These are phyloP conservation scores for Canariomyces notabilis DNA, from an alignment of 2,329 filamentous ascomycete species.

Conservation along the genomic window DNA sequence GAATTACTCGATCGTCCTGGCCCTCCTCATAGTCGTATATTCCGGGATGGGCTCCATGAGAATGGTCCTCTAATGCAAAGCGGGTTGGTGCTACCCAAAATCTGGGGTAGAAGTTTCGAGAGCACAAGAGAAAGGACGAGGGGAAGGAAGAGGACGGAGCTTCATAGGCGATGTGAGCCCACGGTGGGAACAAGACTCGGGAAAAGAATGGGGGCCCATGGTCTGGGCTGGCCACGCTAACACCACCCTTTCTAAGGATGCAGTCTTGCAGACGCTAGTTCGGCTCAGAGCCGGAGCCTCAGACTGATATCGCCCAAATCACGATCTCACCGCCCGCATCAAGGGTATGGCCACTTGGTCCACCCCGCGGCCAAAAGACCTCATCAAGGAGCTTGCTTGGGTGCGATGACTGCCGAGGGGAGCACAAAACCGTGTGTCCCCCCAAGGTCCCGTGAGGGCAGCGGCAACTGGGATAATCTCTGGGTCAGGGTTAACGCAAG, in stretches of 20 bases:
- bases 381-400: background rate
- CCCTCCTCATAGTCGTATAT: background rate
- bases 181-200: background rate
- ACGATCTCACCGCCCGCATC: background rate
- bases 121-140: background rate
- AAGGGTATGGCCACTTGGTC: background rate
- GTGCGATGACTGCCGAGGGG: background rate
- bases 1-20: background rate
- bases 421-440: no score
- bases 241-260: background rate
- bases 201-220: background rate
- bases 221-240: background rate
- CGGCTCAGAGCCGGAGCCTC: background rate
- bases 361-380: background rate
- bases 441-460: no score
- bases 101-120: background rate
- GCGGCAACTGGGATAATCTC: no score
- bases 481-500: background rate
- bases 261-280: background rate
- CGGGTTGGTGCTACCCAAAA: background rate
- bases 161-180: background rate
- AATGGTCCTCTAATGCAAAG: background rate
- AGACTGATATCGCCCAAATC: background rate
- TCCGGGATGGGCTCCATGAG: background rate
- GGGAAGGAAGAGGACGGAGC: background rate